Base-by-base conservation (phyloP, 305 asterid genomes). In the Fraxinus greggii region DNA sequence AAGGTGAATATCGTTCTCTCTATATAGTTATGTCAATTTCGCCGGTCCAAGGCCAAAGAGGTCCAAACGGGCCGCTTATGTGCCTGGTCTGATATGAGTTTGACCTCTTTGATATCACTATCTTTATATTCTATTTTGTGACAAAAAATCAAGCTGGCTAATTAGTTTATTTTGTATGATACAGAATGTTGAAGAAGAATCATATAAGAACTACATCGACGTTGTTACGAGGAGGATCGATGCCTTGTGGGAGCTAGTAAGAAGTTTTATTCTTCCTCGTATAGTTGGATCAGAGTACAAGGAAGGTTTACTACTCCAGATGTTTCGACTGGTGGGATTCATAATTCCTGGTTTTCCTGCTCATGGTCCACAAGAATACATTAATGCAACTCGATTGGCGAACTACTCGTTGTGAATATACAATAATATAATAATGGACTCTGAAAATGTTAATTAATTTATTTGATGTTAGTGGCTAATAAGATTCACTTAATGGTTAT, bases 371-470 rank as follows among this genome's bases (percentile, higher is more conserved):
- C 86, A 78, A 36, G 94, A 91, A 17, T 92, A 92, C 77, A 72
- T 92, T 48, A 92, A 92, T 63, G 90, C 97, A 17, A 85, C 93
- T 76, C 85, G 87, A 74, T 79, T 92, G 83, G 92, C 92, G 28
- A 83, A 82, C 78, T 38, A 56, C 61, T 80, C 80, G 82, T 78
- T 42, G 56, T 45, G 56, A 45, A 13, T 13, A 13, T 42, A 42
- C 51, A 42, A 42, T 42, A 42, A 42, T 42, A 42, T 40, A 40
- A 42, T 40, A 40, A 40, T 40, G 17, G 51, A 40, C 51, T 40
- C 48, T 40, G 10, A 40, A 10, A 40, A 8, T 9, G 51, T 10
- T 9, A 40, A 40, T 40, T 40, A 40, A 40, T 40, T 8, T 0
- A 42, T 12, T n/a, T 13, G 5, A 4, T 3, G 1, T 12, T 2